Base-by-base conservation (phyloP, 306 rosid genomes). In the Pterocarpus macrocarpus region DNA sequence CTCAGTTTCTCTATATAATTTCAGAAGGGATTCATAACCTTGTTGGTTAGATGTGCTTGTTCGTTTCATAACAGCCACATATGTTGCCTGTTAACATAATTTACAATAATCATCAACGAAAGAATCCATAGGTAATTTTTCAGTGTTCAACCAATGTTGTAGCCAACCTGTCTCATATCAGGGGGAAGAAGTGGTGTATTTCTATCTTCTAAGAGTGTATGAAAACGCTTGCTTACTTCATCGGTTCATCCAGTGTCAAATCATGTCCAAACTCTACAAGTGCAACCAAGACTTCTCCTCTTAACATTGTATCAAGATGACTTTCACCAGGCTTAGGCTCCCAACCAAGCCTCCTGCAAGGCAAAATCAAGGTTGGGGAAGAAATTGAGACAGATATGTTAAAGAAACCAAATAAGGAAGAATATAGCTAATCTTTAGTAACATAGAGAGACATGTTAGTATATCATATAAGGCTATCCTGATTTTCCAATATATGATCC, bases 321-420 rank as follows among this genome's bases (percentile, higher is more conserved):
- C 85, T 82, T 75, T 88, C 87, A 73, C 76, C 82, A 7, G 83
- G 86, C 83, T 90, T 93, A 52, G 99, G 89, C 9, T 95, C 95
- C 99, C 99, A 95, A 75, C 99, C 97, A 80, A 95, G 97, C 89
- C 79, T 91, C 91, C 99, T 95, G 85, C 63, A 86, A 69, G 64
- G n/a, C 64, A 62, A 84, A 77, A 44, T 70, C 71, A 81, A 17
- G 22, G 53, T 49, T 28, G 41, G 32, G 49, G 49, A 32, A 35
- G 68, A 57, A 64, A 45, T 73, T 30, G 61, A 55, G n/a, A 55
- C 53, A 52, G 2, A n/a, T 1, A 47, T 47, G 15, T 47, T 11
- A 52, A 17, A 88, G 59, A 66, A 88, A 75, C 71, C 80, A 43
- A 43, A 86, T 28, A 66, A 71, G 16, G 2, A 50, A 12, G 17